A percentile compares a stretch with the other conserved stretches of the same genome.
phyloP scores from a whole-genome alignment of 164 flowering plant species.

The Tetrastigma voinierianum region DNA sequence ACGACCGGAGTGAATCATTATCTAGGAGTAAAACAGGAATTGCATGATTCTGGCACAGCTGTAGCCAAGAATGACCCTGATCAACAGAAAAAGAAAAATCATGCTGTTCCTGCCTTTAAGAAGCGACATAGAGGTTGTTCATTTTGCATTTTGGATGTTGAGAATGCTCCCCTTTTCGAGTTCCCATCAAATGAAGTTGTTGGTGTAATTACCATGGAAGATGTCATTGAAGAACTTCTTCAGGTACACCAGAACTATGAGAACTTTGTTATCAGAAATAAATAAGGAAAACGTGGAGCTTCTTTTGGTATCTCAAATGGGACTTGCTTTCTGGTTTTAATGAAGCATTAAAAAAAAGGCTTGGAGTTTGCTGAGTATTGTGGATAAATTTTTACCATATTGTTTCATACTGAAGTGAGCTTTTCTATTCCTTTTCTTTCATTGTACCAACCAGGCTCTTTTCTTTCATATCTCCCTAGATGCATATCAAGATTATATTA shows the following conservation, averaged over 20 bases:
- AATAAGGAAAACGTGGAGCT: not conserved
- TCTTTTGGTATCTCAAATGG: not conserved
- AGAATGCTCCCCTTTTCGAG: conserved; percentile 62
- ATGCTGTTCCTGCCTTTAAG: conserved; percentile 53
- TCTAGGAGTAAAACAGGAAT: conserved; percentile 25
- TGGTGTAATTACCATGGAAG: conserved; percentile 96
- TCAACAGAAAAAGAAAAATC: conserved; percentile 37
- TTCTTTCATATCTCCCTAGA: too few relatives aligned
- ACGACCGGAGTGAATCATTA: conserved; percentile 13
- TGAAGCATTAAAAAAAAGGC: too few relatives aligned
- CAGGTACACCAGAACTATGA: conserved; percentile 46
- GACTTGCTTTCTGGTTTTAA: too few relatives aligned
- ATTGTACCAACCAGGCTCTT: too few relatives aligned
- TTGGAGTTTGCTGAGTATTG: too few relatives aligned
- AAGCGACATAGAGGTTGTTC: conserved; percentile 81
- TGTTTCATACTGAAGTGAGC: too few relatives aligned
- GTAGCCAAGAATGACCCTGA: conserved; percentile 13
- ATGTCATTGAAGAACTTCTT: conserved; percentile 97
- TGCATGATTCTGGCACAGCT: conserved; percentile 25
- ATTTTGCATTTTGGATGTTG: conserved; percentile 77
- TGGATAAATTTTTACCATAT: too few relatives aligned
- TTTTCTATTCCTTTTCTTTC: too few relatives aligned
- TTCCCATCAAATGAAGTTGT: conserved; percentile 68
- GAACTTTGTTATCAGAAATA: too few relatives aligned
- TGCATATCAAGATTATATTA: too few relatives aligned